Conservation (phyloP, 495 filamentous ascomycete species). For the Aspergillus sclerotiicarbonarius region DNA sequence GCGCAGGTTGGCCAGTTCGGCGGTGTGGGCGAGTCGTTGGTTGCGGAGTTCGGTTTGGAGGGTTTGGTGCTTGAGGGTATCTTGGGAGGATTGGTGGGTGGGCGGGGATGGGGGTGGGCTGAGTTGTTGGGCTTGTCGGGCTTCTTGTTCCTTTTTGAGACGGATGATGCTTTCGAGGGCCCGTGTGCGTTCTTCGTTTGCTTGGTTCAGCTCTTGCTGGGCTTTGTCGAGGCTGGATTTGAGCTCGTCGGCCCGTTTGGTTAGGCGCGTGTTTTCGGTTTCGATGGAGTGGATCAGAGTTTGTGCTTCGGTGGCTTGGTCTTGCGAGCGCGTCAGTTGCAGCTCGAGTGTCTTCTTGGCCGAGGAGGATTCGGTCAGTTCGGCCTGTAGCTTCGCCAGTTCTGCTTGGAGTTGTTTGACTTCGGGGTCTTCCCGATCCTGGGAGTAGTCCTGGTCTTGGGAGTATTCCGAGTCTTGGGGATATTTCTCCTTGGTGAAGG, state of each 20-base stretch:
- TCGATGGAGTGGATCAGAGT: constrained; percentile 45
- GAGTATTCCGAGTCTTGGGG: not conserved
- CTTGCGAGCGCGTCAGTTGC: constrained; percentile 33
- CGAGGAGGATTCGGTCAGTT: constrained; percentile 26
- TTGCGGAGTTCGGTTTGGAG: constrained; percentile 37
- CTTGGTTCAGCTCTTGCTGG: constrained; percentile 32
- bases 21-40: constrained; percentile 39
- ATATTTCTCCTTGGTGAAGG: not conserved
- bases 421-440: constrained; percentile 19
- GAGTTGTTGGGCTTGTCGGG: constrained; percentile 25
- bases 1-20: constrained; percentile 39
- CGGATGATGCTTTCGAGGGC: constrained; percentile 74
- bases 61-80: constrained; percentile 15
- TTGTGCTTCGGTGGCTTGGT: constrained; percentile 43
- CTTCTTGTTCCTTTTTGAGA: constrained; percentile 76
- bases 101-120: constrained; percentile 29
- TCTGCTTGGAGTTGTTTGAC: constrained; percentile 29
- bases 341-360: constrained; percentile 32
- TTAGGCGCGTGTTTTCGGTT: constrained; percentile 45
- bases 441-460: not conserved
- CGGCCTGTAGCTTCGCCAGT: constrained; percentile 29
- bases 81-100: constrained; percentile 16
- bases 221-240: constrained; percentile 34
- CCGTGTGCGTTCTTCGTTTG: constrained; percentile 36
- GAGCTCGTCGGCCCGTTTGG: constrained; percentile 32